Conservation (phyloP, 106 monocot genomes). For the Apostasia ramifera region DNA sequence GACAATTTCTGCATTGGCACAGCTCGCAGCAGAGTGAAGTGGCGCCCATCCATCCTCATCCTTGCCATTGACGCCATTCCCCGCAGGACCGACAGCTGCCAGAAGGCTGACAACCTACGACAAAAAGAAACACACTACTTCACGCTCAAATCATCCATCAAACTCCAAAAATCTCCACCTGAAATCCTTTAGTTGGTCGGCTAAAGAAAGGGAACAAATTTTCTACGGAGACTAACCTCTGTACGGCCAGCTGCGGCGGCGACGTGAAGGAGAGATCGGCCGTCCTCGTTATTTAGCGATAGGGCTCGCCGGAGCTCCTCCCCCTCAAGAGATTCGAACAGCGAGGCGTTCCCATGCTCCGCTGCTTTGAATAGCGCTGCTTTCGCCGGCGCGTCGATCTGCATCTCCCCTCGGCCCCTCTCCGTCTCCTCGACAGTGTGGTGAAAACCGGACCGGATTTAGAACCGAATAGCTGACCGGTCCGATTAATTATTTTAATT, state of each 20-base stretch:
- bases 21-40: slow-evolving; percentile 76
- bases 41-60: slow-evolving; percentile 99
- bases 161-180: background rate
- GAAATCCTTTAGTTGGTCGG: background rate
- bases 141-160: background rate
- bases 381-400: slow-evolving; percentile 34
- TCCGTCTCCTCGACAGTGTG: too few species aligned
- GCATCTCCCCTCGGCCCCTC: slow-evolving; percentile 41
- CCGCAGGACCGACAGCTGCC: slow-evolving; percentile 25
- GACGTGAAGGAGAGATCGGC: slow-evolving; percentile 89
- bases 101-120: slow-evolving; percentile 66
- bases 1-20: slow-evolving; percentile 52
- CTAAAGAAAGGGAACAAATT: background rate
- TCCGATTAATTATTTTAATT: too few species aligned
- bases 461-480: too few species aligned
- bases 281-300: slow-evolving; percentile 66
- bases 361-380: slow-evolving; percentile 79
- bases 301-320: slow-evolving; percentile 29
- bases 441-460: too few species aligned
- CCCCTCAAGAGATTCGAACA: slow-evolving; percentile 39
- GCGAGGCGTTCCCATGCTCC: slow-evolving; percentile 43
- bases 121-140: slow-evolving; percentile 5
- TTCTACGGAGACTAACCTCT: slow-evolving; percentile 24
- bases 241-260: slow-evolving; percentile 54
- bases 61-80: slow-evolving; percentile 43